phyloP scores from a whole-genome alignment of 495 filamentous ascomycete species.

The Penicillium pancosmium region DNA sequence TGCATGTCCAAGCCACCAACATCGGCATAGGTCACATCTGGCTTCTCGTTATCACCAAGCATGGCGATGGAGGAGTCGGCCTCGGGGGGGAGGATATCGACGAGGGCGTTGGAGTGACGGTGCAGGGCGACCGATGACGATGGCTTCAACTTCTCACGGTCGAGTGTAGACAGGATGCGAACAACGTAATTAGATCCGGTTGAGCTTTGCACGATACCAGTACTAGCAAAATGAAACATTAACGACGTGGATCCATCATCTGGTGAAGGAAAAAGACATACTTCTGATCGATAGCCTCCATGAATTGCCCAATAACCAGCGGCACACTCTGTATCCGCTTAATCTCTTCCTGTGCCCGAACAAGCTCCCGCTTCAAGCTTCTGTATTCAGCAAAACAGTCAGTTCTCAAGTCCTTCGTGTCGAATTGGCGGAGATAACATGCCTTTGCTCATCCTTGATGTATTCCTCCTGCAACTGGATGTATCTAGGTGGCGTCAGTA shows the following conservation, averaged over 20 bases:
- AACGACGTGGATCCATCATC: conserved; percentile 17
- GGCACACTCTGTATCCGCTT: conserved; percentile 99
- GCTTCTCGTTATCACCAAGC: conserved; percentile 95
- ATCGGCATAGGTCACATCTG: conserved; percentile 96
- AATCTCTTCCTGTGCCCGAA: conserved; percentile 98
- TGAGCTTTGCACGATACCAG: conserved; percentile 96
- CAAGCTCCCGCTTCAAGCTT: conserved; percentile 95
- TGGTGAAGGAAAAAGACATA: conserved; percentile 43
- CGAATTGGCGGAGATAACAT: conserved; percentile 14
- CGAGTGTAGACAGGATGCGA: conserved; percentile 95
- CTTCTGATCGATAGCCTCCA: conserved; percentile 99
- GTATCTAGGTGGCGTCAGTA: conserved; percentile 62
- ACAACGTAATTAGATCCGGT: conserved; percentile 99
- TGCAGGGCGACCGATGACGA: conserved; percentile 97
- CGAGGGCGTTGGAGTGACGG: conserved; percentile 96
- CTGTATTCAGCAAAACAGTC: conserved; percentile 46
- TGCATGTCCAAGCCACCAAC: conserved; percentile 99
- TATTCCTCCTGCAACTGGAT: conserved; percentile 99
- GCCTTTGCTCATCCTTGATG: conserved; percentile 99
- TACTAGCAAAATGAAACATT: conserved; percentile 55
- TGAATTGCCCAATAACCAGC: conserved; percentile 97
- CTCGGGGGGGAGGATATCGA: conserved; percentile 97
- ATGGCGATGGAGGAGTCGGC: conserved; percentile 98
- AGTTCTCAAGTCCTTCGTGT: background rate
- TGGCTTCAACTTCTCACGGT: conserved; percentile 95